Base-by-base conservation (phyloP, 306 rosid species). In the Elaeagnus macrophylla region DNA sequence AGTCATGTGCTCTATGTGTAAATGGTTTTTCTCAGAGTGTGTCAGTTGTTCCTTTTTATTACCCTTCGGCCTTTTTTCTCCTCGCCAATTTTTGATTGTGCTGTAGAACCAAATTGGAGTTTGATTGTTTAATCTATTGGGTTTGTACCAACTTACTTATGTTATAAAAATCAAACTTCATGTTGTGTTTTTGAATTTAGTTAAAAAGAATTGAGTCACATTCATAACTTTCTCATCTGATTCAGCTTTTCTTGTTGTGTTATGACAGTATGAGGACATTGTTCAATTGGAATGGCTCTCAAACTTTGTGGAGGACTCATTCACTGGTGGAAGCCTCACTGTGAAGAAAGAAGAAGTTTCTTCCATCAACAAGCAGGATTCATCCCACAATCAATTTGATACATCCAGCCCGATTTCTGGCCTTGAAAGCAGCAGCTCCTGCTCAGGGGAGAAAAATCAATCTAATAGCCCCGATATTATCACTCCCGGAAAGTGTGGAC, bases 241-340 rank as follows among this genome's bases (percentile, higher is more conserved):
- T 50, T 55, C 14, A 72, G 56, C 37, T 61, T 54, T 41, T 25
- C 3, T 25, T n/a, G n/a, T 2, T 25, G 4, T 25, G 17, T 10
- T 9, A 14, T 74, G 44, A 5, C 80, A 93, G 99, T 87, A 82
- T 51, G 95, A 87, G 44, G 99, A 93, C 72, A 84, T 91, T 48
- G 83, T 87, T 18, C 96, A 83, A 52, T 50, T 88, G 85, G 96
- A 93, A 67, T 93, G 99, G 99, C 78, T 93, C 12, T 93, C 96
- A 10, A 84, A 70, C 18, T 84, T 93, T 61, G 89, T 78, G 67
- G 99, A 93, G 70, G 96, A 93, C 43, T 93, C 99, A 6, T 84
- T 84, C 77, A 55, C 77, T 50, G 89, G 84, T 1, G 95, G 83
- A 39, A 81, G 75, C 76, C 89, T 84, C 16, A 75, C 96, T 9